A percentile compares a stretch with the other conserved stretches of the same genome.
Evolutionary conservation across 2,329 filamentous ascomycete species (phyloP).

Genomic region (Zymoseptoria brevis): DNA sequence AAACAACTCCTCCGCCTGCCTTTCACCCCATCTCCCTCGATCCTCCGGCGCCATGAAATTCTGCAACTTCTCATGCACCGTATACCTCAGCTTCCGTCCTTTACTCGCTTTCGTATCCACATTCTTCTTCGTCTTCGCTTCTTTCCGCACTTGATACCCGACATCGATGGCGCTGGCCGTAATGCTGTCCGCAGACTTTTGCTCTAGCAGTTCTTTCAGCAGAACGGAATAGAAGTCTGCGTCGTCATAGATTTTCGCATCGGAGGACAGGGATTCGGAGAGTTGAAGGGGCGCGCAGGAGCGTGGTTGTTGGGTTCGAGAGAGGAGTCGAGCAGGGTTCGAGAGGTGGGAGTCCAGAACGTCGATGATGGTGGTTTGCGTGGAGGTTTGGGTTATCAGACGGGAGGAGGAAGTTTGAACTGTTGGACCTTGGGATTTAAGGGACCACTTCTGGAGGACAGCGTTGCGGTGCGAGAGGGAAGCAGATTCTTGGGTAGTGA

Average conservation of each 20-base stretch:
- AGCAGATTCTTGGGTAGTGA: slow-evolving; percentile 57
- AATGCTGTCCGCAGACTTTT: slow-evolving; percentile 56
- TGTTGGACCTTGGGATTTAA: slow-evolving; percentile 60
- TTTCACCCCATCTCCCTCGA: slow-evolving; percentile 67
- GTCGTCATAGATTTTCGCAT: slow-evolving; percentile 73
- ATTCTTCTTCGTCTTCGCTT: slow-evolving; percentile 74
- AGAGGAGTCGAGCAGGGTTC: slow-evolving; percentile 58
- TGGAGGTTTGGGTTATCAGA: slow-evolving; percentile 46
- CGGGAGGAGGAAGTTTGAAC: slow-evolving; percentile 51
- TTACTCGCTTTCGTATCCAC: slow-evolving; percentile 95
- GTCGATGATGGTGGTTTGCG: slow-evolving; percentile 59
- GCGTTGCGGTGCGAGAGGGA: slow-evolving; percentile 56
- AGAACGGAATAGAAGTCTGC: slow-evolving; percentile 90
- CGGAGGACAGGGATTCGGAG: slow-evolving; percentile 42
- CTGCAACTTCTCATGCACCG: slow-evolving; percentile 91
- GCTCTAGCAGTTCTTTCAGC: slow-evolving; percentile 86
- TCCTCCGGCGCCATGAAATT: slow-evolving; percentile 97
- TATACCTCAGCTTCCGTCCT: slow-evolving; percentile 87
- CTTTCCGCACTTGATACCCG: slow-evolving; percentile 48
- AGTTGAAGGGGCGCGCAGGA: slow-evolving; percentile 66
- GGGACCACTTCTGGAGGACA: slow-evolving; percentile 83
- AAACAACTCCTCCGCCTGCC: slow-evolving; percentile 61
- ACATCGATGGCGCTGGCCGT: slow-evolving; percentile 34
- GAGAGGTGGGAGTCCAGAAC: slow-evolving; percentile 61
- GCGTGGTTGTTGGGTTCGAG: slow-evolving; percentile 61